A percentile compares a stretch with the other conserved stretches of the same genome.
These are phyloP conservation scores for Hypoxylon sp. DNA, from an alignment of 2,329 filamentous ascomycete species.

Conservation along the genomic window DNA sequence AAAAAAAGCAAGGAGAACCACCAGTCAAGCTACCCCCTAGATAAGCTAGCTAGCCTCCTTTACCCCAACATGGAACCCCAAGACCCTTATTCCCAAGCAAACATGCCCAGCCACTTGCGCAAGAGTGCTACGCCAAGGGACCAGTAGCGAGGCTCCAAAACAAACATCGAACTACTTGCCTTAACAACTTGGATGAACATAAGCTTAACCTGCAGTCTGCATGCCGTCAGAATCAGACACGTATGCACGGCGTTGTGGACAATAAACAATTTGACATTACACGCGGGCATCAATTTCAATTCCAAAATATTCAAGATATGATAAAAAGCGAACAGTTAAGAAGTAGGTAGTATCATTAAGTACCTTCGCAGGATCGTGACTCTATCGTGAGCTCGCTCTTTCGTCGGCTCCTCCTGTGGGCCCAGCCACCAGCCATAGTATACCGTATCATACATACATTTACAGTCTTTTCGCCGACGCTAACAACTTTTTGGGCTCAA, in stretches of 20 bases:
- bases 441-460: conserved; percentile 7
- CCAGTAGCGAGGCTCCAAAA: background rate
- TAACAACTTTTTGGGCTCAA: conserved; percentile 5
- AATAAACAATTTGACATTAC: background rate
- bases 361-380: conserved; percentile 30
- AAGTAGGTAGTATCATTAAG: conserved; percentile 26
- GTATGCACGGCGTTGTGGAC: conserved; percentile 13
- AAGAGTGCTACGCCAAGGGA: conserved; percentile 9
- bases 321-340: too few species aligned
- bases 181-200: conserved; percentile 10
- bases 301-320: too few species aligned
- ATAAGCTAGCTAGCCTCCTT: background rate
- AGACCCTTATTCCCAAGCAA: background rate
- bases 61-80: conserved; percentile 1
- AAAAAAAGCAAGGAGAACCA: background rate
- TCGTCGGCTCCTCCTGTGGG: conserved; percentile 2
- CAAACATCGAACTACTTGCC: background rate
- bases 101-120: conserved; percentile 1
- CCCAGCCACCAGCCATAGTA: background rate
- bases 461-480: conserved; percentile 19
- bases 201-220: conserved; percentile 28
- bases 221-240: conserved; percentile 16
- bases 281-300: conserved; percentile 1
- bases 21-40: too few species aligned
- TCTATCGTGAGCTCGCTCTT: conserved; percentile 16